Base-by-base conservation (phyloP, 768 basidiomycete genomes). In the Polyporus arcularius region DNA sequence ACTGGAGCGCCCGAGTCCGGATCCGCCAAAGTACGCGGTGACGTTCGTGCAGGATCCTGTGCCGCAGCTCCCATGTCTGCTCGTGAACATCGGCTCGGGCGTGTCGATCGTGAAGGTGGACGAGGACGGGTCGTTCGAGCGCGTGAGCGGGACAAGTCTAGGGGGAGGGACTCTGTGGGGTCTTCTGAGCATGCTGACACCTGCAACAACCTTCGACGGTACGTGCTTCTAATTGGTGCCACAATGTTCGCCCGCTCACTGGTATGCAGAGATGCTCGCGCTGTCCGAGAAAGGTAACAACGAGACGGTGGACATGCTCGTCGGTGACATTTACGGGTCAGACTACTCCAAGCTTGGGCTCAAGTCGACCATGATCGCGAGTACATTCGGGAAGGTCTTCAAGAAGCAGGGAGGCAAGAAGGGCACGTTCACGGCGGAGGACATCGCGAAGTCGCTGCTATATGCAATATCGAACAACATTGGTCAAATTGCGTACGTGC, bases 391-490 rank as follows among this genome's bases (percentile, higher is more conserved):
- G 14, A 99, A 98, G 71, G 97, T 99, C 41, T 98, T 99, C 79
- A 90, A 90, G 73, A 90, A 90, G 74, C 93, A 95, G 76, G 85
- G 87, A 12, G 85, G 86, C 53, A 81, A 86, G 75, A 94, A 90
- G 76, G 81, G 81, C 66, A 84, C 78, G 51, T 97, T 96, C 75
- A 86, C 82, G 21, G 84, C 94, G 4, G 94, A 98, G 76, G 97
- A 99, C 70, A 95, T 99, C 71, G 93, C 92, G 73, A 87, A 88
- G 73, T 95, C 93, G 75, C 77, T 99, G 72, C 80, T 99, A 35
- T 98, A 98, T 73, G 96, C 96, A 15, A 85, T 99, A 62, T 96
- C 93, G 68, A 99, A 99, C 77, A 99, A 99, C 74, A 99, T 99
- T 67, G 97, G 97, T 15, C 97, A 99, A 76, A 98, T 99, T 78